Conservation (phyloP, 176 grass and related monocot species). For the Avena insularis region DNA sequence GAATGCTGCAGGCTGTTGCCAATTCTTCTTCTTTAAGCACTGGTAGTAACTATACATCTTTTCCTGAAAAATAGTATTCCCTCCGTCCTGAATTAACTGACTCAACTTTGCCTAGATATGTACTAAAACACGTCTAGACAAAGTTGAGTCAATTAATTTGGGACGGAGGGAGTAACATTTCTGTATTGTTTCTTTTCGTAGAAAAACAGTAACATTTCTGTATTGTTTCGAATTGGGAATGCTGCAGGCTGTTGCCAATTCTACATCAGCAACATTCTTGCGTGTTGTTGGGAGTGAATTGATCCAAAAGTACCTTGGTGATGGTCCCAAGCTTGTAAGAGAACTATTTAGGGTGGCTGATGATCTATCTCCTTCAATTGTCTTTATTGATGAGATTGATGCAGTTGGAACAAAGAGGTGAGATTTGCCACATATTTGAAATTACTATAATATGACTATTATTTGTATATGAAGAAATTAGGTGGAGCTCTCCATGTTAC, state of each 20-base stretch:
- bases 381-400: conserved; percentile 94
- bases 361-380: conserved; percentile 84
- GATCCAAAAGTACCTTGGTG: conserved; percentile 90
- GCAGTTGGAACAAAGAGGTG: conserved; percentile 93
- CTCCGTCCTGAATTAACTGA: no score
- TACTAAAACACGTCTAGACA: no score
- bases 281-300: conserved; percentile 88
- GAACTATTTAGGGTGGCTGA: conserved; percentile 88
- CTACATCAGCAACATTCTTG: conserved; percentile 86
- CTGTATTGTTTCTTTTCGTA: not conserved
- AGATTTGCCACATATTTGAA: conserved; percentile 13
- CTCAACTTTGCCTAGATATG: no score
- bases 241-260: conserved; percentile 80
- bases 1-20: not conserved
- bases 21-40: conserved; percentile 8
- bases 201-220: not conserved
- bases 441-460: not conserved
- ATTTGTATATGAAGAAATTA: conserved; percentile 19
- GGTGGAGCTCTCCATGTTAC: not conserved
- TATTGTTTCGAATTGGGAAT: conserved; percentile 1
- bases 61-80: not conserved
- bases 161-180: no score
- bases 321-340: conserved; percentile 87
- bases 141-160: no score
- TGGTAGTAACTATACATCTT: not conserved